Percentiles rank a stretch among this genome's conserved stretches.
These are phyloP conservation scores for Kitagawia praeruptora DNA, from an alignment of 129 eudicot genomes.

Conservation along the genomic window DNA sequence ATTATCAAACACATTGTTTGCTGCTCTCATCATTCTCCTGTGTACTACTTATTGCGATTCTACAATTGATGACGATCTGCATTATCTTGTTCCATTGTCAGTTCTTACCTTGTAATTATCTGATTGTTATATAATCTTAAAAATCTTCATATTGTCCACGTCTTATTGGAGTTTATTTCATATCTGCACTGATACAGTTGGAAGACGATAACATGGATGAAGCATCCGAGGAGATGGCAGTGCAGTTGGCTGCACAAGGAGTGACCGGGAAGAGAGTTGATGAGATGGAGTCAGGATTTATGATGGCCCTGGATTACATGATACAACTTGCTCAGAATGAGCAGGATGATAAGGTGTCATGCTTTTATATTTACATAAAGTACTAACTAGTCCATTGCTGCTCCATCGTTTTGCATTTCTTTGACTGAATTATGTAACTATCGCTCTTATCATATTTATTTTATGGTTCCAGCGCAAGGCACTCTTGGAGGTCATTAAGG, in stretches of 20 bases:
- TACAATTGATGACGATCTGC: background rate
- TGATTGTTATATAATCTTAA: background rate
- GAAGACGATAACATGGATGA: constrained; percentile 98
- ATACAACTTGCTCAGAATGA: constrained; percentile 78
- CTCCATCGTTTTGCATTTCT: background rate
- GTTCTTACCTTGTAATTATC: background rate
- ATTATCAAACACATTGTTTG: background rate
- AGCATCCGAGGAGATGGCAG: constrained; percentile 83
- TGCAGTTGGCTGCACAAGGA: constrained; percentile 95
- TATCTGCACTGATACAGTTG: constrained; percentile 31
- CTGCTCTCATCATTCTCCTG: background rate
- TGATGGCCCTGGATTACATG: constrained; percentile 99
- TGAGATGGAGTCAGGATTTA: constrained; percentile 91
- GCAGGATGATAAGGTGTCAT: constrained; percentile 62
- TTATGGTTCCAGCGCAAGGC: constrained; percentile 53
- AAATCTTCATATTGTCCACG: background rate
- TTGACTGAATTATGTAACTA: background rate
- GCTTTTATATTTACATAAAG: background rate
- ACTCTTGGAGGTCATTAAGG: constrained; percentile 87
- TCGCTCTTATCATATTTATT: background rate
- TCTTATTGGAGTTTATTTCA: background rate
- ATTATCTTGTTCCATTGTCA: background rate
- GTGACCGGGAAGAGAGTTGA: constrained; percentile 98
- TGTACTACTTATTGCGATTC: background rate
- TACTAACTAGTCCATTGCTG: background rate